These are phyloP conservation scores for Diaporthe vexans DNA, from an alignment of 2,329 filamentous ascomycete species.

Conservation along the genomic window DNA sequence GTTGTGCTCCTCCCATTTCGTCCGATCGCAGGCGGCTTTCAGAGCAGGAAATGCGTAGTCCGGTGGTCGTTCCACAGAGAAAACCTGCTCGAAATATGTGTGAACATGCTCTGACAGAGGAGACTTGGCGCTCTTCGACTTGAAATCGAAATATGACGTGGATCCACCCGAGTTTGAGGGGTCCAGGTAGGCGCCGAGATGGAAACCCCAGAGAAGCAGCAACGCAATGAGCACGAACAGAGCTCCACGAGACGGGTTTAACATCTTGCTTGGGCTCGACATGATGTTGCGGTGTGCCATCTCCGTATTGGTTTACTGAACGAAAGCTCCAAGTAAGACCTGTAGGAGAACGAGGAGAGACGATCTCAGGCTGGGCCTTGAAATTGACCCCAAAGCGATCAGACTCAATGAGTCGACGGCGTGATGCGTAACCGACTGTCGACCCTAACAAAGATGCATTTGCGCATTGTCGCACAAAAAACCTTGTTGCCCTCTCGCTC, in stretches of 20 bases:
- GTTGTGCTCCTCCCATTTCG: conserved; percentile 41
- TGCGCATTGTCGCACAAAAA: conserved; percentile 5
- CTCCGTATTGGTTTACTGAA: too few relatives aligned
- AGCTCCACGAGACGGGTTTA: conserved; percentile 1
- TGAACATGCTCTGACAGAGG: conserved; percentile 41
- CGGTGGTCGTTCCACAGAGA: conserved; percentile 44
- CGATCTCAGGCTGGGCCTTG: neutral
- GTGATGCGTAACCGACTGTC: neutral
- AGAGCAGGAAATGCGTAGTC: conserved; percentile 47
- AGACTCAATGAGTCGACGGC: neutral
- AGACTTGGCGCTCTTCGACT: neutral
- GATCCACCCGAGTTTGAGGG: neutral
- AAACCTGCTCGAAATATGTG: conserved; percentile 51
- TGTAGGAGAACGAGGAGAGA: neutral
- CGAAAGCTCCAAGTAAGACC: neutral
- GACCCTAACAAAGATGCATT: neutral
- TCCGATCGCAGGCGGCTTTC: conserved; percentile 36
- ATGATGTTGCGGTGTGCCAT: neutral
- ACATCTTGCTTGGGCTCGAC: neutral
- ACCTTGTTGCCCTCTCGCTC: neutral
- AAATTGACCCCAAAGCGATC: neutral
- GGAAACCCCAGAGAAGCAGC: conserved; percentile 19
- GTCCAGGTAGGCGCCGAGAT: conserved; percentile 26
- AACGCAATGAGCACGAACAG: conserved; percentile 12
- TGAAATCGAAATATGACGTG: neutral